Evolutionary conservation across 2,329 filamentous ascomycete genomes (phyloP).

Genomic region (Botrytis paeoniae): DNA sequence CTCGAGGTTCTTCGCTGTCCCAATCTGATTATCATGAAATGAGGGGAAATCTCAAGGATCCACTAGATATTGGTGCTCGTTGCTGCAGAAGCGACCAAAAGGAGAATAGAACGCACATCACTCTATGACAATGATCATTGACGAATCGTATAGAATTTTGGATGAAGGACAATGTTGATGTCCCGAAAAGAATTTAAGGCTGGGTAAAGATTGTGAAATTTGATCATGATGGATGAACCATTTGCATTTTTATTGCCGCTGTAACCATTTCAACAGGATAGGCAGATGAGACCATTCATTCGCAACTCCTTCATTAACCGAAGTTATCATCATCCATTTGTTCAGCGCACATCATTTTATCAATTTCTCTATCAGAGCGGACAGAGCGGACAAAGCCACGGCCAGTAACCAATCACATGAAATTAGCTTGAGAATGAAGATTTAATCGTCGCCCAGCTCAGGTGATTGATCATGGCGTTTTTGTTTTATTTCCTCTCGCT

Average conservation of each 20-base stretch:
- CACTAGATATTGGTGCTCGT: conserved; percentile 15
- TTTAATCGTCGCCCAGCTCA: conserved; percentile 14
- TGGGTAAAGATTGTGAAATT: not conserved
- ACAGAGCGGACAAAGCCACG: not conserved
- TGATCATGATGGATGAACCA: not conserved
- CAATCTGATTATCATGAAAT: conserved; percentile 19
- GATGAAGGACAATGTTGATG: not conserved
- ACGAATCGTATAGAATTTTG: not conserved
- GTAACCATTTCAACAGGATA: conserved; percentile 4
- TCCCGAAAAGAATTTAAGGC: conserved; percentile 5
- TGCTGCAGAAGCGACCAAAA: conserved; percentile 22
- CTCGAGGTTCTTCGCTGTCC: conserved; percentile 19
- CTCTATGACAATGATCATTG: not conserved
- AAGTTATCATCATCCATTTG: conserved; percentile 4
- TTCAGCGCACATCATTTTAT: not conserved
- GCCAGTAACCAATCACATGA: not conserved
- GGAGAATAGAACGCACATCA: conserved; percentile 20
- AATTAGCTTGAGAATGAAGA: conserved; percentile 8
- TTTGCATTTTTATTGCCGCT: not conserved
- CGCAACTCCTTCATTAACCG: conserved; percentile 10
- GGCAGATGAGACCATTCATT: conserved; percentile 13
- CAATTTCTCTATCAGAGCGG: not conserved
- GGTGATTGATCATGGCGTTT: conserved; percentile 9
- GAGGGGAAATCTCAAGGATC: conserved; percentile 23
- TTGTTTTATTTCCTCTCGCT: not conserved